These are phyloP conservation scores for Pistacia integerrima DNA, from an alignment of 345 rosid species.

Conservation along the genomic window DNA sequence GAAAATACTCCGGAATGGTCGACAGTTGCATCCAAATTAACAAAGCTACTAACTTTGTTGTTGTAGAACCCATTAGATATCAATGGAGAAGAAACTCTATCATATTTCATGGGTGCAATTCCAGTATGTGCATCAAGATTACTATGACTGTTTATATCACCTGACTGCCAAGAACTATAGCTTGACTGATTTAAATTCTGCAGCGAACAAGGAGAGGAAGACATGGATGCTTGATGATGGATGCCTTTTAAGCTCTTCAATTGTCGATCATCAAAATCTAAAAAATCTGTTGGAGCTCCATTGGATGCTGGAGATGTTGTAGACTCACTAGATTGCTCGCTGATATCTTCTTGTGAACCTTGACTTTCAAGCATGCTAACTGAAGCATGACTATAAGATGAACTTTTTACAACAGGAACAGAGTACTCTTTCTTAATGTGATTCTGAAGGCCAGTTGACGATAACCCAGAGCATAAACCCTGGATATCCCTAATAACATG, in stretches of 20 bases:
- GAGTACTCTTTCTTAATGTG: conserved; percentile 18
- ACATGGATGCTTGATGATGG: conserved; percentile 15
- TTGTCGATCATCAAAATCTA: conserved; percentile 22
- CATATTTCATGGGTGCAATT: conserved; percentile 12
- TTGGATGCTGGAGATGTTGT: conserved; percentile 15
- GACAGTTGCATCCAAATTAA: conserved; percentile 25
- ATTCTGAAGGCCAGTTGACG: conserved; percentile 21
- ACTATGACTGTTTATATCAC: conserved; percentile 18
- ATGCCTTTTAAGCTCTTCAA: conserved; percentile 9
- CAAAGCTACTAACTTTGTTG: conserved; percentile 16
- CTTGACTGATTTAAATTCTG: conserved; percentile 30
- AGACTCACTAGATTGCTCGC: conserved; percentile 12
- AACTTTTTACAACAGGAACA: conserved; percentile 14
- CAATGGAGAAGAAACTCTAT: conserved; percentile 20
- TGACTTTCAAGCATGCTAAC: conserved; percentile 7
- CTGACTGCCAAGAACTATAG: conserved; percentile 26
- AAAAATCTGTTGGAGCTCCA: conserved; percentile 14
- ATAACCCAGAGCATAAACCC: conserved; percentile 26
- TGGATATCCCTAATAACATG: conserved; percentile 20
- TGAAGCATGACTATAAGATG: conserved; percentile 8
- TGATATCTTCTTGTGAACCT: conserved; percentile 13
- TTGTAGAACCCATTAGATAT: conserved; percentile 32
- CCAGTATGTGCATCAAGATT: conserved; percentile 33
- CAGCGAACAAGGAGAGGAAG: conserved; percentile 24
- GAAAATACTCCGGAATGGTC: conserved; percentile 21